Evolutionary conservation across 169 alveolate genomes (phyloP).

Genomic region (Besnoitia besnoiti): DNA sequence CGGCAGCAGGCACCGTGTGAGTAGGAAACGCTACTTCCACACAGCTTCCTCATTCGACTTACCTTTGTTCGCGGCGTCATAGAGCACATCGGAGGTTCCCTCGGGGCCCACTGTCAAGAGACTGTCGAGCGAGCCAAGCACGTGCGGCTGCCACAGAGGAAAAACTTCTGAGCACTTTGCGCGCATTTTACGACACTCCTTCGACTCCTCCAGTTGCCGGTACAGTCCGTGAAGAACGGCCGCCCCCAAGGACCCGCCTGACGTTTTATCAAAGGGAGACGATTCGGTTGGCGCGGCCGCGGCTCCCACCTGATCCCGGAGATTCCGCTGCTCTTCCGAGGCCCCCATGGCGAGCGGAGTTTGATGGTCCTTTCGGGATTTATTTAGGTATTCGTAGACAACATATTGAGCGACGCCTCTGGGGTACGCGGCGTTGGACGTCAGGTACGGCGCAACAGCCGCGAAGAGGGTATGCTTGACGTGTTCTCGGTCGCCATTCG

Average conservation of each 20-base stretch:
- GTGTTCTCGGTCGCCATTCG: not conserved
- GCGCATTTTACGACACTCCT: slow-evolving; percentile 35
- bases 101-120: not conserved
- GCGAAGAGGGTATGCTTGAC: slow-evolving; percentile 6
- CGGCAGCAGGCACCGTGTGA: no score
- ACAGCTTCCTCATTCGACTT: no score
- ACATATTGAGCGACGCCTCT: slow-evolving; percentile 57
- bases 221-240: not conserved
- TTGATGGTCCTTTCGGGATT: not conserved
- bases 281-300: not conserved
- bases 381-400: not conserved
- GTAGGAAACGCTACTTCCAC: no score
- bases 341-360: no score
- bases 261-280: not conserved
- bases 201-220: not conserved
- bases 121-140: not conserved
- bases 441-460: slow-evolving; percentile 46
- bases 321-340: no score
- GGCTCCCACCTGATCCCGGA: no score
- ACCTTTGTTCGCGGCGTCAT: not conserved
- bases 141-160: not conserved
- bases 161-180: slow-evolving; percentile 12
- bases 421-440: slow-evolving; percentile 60
- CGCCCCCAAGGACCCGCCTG: not conserved
- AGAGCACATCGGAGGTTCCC: not conserved